Base-by-base conservation (phyloP, 2,329 filamentous ascomycete species). In the Fusarium verrucosum region DNA sequence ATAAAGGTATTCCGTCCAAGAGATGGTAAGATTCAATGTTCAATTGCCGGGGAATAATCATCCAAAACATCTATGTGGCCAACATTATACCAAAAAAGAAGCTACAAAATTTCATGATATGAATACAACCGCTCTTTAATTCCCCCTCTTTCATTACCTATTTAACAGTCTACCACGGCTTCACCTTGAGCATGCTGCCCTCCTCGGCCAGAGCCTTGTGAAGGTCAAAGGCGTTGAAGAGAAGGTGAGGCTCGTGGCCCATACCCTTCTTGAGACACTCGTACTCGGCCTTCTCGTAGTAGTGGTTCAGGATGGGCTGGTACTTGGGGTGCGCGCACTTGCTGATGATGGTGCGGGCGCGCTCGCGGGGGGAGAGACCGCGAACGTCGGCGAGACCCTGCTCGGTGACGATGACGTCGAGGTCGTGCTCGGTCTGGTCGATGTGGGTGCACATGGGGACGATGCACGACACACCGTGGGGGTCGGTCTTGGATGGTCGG, bases 401-500 rank as follows among this genome's bases (percentile, higher is more conserved):
- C 77, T 86, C 82, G 20, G 85, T 87, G n/a, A 96, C 92, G 41
- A 96, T 79, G n/a, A 96, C 88, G 70, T 96, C 92, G 35, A 96
- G 84, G 75, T 96, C 93, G 78, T 96, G 92, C 81, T 96, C 93
- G 0, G 93, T 96, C 84, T 96, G 92, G 78, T 96, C 92, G 68
- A 96, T 83, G 79, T 96, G 93, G 5, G 92, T 96, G 80, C 89
- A 92, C 90, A 96, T 94, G 58, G 92, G 92, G n/a, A 96, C 92
- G 71, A 96, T 96, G 80, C 92, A 95, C 67, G 84, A 89, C 54
- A 96, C 87, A 67, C 92, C 92, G 55, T 88, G 87, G 2, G 92
- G 92, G 76, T 96, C 92, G 14, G 85, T 89, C 84, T 95, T 96
- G 72, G 85, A 87, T 11, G 92, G 92, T 20, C 92, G 86, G 2